Conservation (phyloP, 78 protist species). For the Guillardia theta region DNA sequence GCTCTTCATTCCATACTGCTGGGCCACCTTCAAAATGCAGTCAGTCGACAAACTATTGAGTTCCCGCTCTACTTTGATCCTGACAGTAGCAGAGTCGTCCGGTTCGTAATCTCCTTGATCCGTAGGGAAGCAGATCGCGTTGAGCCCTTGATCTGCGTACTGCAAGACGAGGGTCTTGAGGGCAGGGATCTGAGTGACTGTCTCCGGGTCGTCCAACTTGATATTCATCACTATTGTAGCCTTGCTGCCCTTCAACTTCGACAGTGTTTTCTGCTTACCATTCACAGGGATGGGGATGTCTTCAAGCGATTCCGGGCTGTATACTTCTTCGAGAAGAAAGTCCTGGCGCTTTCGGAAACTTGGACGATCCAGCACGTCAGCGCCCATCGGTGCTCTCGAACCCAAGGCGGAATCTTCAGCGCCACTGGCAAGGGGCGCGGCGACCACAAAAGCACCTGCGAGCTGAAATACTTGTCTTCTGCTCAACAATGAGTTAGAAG, state of each 20-base stretch:
- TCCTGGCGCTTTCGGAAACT: background rate
- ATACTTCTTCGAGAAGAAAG: background rate
- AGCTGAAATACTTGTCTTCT: too few relatives aligned
- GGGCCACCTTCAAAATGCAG: background rate
- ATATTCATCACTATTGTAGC: background rate
- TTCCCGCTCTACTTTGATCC: background rate
- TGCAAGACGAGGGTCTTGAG: background rate
- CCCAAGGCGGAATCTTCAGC: too few relatives aligned
- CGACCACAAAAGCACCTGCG: too few relatives aligned
- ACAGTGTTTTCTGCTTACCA: background rate
- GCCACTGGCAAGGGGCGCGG: too few relatives aligned
- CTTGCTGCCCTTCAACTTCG: background rate
- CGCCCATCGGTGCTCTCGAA: background rate
- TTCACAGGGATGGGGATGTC: background rate
- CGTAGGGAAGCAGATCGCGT: background rate
- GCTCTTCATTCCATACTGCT: background rate
- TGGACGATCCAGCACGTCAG: background rate
- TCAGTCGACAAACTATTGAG: background rate
- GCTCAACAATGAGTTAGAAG: too few relatives aligned
- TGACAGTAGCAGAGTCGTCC: background rate
- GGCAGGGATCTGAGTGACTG: background rate
- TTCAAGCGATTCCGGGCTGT: background rate
- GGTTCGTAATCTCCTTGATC: constrained; percentile 19
- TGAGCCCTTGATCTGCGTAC: background rate
- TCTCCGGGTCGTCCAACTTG: constrained; percentile 15